phyloP scores from a whole-genome alignment of 257 asterid species.

The Nicotiana tabacum region DNA sequence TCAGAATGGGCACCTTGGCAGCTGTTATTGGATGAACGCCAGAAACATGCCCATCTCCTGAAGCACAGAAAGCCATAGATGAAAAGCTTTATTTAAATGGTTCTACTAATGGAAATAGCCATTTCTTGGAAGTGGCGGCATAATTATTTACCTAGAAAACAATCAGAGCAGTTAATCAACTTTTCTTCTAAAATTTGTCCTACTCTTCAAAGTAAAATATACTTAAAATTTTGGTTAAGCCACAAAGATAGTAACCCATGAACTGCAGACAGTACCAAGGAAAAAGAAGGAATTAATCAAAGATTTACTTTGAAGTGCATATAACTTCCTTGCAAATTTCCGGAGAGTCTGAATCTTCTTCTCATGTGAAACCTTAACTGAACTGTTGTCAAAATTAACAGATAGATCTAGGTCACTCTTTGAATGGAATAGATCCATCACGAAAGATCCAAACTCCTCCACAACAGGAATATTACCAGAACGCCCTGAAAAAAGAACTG shows the following conservation, averaged over 20 bases:
- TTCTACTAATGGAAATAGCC: background rate
- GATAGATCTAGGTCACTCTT: constrained; percentile 87
- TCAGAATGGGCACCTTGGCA: constrained; percentile 90
- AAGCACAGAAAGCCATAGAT: constrained; percentile 20
- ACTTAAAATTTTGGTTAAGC: background rate
- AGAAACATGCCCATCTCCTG: constrained; percentile 78
- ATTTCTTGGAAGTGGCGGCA: background rate
- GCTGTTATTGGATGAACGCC: constrained; percentile 77
- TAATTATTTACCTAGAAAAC: background rate
- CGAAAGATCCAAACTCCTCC: constrained; percentile 91
- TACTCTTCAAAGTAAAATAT: background rate
- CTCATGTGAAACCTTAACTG: constrained; percentile 49
- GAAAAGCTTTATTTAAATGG: background rate
- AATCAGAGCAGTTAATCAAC: background rate
- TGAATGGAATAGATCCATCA: constrained; percentile 79
- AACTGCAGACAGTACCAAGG: background rate
- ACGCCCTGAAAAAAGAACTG: constrained; percentile 34
- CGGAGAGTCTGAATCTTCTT: constrained; percentile 73
- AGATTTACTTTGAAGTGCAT: constrained; percentile 64
- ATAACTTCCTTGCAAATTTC: constrained; percentile 80
- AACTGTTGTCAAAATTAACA: constrained; percentile 50
- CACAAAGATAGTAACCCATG: background rate
- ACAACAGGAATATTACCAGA: constrained; percentile 57
- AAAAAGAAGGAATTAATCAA: background rate
- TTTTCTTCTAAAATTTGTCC: background rate